Evolutionary conservation across 495 filamentous ascomycete genomes (phyloP).

Genomic region (Trichoderma virens): DNA sequence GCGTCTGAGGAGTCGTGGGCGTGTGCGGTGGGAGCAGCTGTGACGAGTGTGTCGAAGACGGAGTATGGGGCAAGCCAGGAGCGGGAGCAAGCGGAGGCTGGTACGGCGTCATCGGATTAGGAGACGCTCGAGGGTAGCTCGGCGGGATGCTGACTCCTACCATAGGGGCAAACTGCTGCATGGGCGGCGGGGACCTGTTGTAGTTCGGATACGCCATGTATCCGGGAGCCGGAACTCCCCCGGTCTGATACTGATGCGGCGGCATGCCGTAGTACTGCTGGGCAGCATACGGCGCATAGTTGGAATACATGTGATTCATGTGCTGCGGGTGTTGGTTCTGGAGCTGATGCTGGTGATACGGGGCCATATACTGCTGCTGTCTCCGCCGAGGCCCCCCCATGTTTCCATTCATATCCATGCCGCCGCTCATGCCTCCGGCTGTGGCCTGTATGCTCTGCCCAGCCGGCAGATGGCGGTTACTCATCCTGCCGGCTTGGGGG

Average conservation of each 20-base stretch:
- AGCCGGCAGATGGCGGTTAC: constrained; percentile 56
- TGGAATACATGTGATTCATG: constrained; percentile 31
- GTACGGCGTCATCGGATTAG: constrained; percentile 29
- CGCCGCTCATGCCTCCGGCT: constrained; percentile 14
- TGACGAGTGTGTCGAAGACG: constrained; percentile 39
- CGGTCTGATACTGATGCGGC: constrained; percentile 37
- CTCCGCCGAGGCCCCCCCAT: not conserved
- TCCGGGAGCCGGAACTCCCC: constrained; percentile 22
- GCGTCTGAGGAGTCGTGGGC: constrained; percentile 2
- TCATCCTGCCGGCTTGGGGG: constrained; percentile 55
- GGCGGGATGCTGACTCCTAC: constrained; percentile 28
- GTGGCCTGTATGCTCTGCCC: constrained; percentile 46
- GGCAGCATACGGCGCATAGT: constrained; percentile 29
- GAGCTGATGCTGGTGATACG: constrained; percentile 15
- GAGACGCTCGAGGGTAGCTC: constrained; percentile 35
- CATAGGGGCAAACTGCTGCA: constrained; percentile 37
- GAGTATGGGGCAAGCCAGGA: constrained; percentile 22
- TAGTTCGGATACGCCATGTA: constrained; percentile 35
- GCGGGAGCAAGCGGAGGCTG: constrained; percentile 29
- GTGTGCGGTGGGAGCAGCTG: constrained; percentile 12
- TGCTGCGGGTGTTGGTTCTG: constrained; percentile 19
- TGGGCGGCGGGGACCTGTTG: constrained; percentile 28
- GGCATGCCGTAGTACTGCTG: constrained; percentile 29
- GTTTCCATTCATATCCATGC: constrained; percentile 23
- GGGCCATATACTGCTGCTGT: not conserved